A percentile compares a stretch with the other conserved stretches of the same genome.
Evolutionary conservation across 768 basidiomycete species (phyloP).

Genomic region (Psilocybe azurescens): DNA sequence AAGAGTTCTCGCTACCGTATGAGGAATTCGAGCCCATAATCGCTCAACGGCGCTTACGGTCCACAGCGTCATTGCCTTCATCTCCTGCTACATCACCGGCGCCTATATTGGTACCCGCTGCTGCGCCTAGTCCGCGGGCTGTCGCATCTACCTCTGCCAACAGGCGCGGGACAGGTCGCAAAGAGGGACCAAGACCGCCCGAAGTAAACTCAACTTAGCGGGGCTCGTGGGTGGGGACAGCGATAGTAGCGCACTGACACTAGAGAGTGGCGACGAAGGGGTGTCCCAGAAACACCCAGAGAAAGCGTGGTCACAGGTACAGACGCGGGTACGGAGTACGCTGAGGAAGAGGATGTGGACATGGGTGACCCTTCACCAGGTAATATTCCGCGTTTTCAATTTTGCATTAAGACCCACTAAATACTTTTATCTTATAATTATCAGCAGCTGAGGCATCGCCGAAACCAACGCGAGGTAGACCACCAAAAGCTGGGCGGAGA

Average conservation of each 20-base stretch:
- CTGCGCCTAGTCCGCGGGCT: slow-evolving; percentile 29
- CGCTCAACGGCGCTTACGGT: slow-evolving; percentile 64
- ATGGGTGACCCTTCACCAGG: slow-evolving; percentile 64
- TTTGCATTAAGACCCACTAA: not conserved
- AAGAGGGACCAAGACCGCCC: slow-evolving; percentile 42
- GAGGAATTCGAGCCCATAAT: slow-evolving; percentile 72
- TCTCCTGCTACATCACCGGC: slow-evolving; percentile 55
- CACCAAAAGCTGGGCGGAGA: slow-evolving; percentile 36
- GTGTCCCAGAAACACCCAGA: slow-evolving; percentile 54
- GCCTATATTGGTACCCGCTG: slow-evolving; percentile 26
- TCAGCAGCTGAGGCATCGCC: slow-evolving; percentile 42
- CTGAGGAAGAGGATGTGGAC: slow-evolving; percentile 69
- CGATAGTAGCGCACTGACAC: slow-evolving; percentile 83
- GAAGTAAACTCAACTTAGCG: slow-evolving; percentile 65
- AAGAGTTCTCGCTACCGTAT: slow-evolving; percentile 66
- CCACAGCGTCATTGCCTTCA: slow-evolving; percentile 66
- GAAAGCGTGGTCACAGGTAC: slow-evolving; percentile 76
- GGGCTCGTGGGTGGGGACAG: slow-evolving; percentile 84
- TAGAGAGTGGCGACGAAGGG: slow-evolving; percentile 83
- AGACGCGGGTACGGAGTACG: slow-evolving; percentile 73
- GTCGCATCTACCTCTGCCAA: slow-evolving; percentile 20
- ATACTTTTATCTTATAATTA: slow-evolving; percentile 11
- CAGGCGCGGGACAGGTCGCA: slow-evolving; percentile 23
- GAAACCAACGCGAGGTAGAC: slow-evolving; percentile 40
- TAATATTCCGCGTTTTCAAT: slow-evolving; percentile 31